These are phyloP conservation scores for Cutaneotrichosporon daszewskae DNA, from an alignment of 1,284 basidiomycete genomes.

Conservation along the genomic window DNA sequence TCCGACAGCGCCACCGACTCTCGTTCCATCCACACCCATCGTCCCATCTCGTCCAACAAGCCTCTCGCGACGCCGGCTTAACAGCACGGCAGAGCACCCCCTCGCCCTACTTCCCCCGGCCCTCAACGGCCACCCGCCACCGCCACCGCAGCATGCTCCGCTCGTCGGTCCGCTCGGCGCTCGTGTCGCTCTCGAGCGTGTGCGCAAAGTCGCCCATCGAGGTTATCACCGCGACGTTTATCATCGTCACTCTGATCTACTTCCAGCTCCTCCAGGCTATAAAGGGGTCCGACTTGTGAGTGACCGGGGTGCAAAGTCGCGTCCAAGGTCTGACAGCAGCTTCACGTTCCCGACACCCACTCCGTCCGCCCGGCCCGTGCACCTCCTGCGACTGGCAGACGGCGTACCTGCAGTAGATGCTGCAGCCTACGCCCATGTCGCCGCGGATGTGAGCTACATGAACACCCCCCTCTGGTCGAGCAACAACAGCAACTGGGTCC, in stretches of 20 bases:
- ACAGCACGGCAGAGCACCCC: too few species aligned
- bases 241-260: constrained; percentile 82
- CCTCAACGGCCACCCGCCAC: neutral
- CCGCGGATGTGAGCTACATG: constrained; percentile 14
- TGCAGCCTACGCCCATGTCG: constrained; percentile 14
- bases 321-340: constrained; percentile 18
- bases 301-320: constrained; percentile 1
- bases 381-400: constrained; percentile 36
- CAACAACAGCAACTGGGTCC: constrained; percentile 29
- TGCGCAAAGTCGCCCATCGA: constrained; percentile 58
- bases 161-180: constrained; percentile 28
- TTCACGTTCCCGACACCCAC: constrained; percentile 33
- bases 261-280: constrained; percentile 84
- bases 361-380: constrained; percentile 31
- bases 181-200: constrained; percentile 42
- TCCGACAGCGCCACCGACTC: too few species aligned
- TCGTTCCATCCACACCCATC: too few species aligned
- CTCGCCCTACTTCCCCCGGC: neutral
- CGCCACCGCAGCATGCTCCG: constrained; percentile 6
- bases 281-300: constrained; percentile 55
- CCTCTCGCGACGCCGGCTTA: too few species aligned
- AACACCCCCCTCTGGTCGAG: constrained; percentile 14
- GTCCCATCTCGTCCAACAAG: too few species aligned
- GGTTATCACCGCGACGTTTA: constrained; percentile 78
- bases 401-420: constrained; percentile 15